Percentiles rank a stretch among this genome's conserved stretches.
These are phyloP conservation scores for Ambrosiella beaveri DNA, from an alignment of 2,329 filamentous ascomycete species.

Conservation along the genomic window DNA sequence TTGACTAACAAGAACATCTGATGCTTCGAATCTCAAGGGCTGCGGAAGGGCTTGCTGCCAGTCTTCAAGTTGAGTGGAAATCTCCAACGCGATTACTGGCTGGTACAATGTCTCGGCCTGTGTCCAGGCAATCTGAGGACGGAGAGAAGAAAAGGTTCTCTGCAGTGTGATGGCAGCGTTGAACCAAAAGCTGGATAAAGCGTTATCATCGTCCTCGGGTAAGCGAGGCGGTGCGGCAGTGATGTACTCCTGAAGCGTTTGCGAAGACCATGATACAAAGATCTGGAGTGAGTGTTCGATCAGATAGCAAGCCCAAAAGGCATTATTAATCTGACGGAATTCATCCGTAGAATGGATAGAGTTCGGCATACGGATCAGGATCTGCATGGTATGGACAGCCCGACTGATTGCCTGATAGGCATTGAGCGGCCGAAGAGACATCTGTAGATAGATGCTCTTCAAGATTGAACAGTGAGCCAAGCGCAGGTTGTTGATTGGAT, in stretches of 20 bases:
- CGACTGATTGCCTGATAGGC: slow-evolving; percentile 14
- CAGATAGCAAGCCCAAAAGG: slow-evolving; percentile 16
- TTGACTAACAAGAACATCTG: slow-evolving; percentile 11
- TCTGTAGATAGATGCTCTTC: slow-evolving; percentile 14
- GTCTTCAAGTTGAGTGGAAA: slow-evolving; percentile 13
- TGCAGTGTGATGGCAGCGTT: slow-evolving; percentile 15
- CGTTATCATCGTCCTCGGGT: background rate
- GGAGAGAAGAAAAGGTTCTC: slow-evolving; percentile 14
- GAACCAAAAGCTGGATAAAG: slow-evolving; percentile 15
- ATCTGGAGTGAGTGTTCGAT: slow-evolving; percentile 16
- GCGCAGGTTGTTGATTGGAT: background rate
- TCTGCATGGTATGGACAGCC: slow-evolving; percentile 8
- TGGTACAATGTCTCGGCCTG: slow-evolving; percentile 14
- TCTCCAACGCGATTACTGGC: slow-evolving; percentile 14
- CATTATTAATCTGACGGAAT: slow-evolving; percentile 13
- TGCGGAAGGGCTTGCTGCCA: slow-evolving; percentile 14
- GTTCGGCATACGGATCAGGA: slow-evolving; percentile 9
- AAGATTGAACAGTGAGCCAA: slow-evolving; percentile 14
- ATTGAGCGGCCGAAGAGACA: slow-evolving; percentile 14
- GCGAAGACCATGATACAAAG: slow-evolving; percentile 14
- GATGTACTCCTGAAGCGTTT: slow-evolving; percentile 12
- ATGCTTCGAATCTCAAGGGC: background rate
- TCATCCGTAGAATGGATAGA: background rate
- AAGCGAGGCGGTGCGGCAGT: background rate
- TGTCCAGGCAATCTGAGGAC: slow-evolving; percentile 13